Percentiles rank a stretch among this genome's conserved stretches.
Conservation (phyloP, 176 grass and related monocot species). For the Puya raimondii region DNA sequence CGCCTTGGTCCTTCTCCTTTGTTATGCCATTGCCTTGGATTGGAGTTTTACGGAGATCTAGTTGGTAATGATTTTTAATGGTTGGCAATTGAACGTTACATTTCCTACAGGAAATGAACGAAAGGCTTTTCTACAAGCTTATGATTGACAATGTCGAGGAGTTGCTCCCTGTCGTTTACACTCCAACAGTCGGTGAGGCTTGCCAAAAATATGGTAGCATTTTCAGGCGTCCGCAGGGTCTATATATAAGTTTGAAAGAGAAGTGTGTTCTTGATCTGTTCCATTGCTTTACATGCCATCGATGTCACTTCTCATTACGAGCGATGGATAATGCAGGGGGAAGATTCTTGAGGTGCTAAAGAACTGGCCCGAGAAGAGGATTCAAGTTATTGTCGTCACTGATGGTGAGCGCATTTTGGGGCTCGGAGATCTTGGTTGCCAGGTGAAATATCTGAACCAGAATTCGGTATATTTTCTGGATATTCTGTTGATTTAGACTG, state of each 20-base stretch:
- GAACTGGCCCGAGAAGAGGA: conserved; percentile 91
- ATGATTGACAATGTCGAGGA: conserved; percentile 98
- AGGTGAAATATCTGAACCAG: conserved; percentile 39
- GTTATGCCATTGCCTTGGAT: background rate
- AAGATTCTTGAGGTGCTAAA: conserved; percentile 88
- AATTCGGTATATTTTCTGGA: conserved; percentile 5
- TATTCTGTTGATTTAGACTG: conserved; percentile 15
- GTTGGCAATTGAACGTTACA: conserved; percentile 5
- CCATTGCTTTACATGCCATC: background rate
- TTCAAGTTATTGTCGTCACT: conserved; percentile 94
- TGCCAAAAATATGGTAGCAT: conserved; percentile 99
- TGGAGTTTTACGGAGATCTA: background rate
- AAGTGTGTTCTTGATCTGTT: conserved; percentile 51
- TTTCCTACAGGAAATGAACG: conserved; percentile 61
- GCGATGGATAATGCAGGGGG: conserved; percentile 39
- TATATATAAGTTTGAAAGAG: conserved; percentile 94
- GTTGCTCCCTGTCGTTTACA: conserved; percentile 88
- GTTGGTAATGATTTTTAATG: background rate
- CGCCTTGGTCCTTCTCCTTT: background rate
- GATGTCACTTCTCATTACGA: conserved; percentile 5
- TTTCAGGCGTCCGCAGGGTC: conserved; percentile 72
- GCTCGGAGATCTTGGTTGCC: conserved; percentile 96
- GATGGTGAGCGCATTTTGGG: conserved; percentile 99
- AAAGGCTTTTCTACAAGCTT: conserved; percentile 97
- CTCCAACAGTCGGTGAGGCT: conserved; percentile 95